Percentiles rank a stretch among this genome's conserved stretches.
Conservation (phyloP, 164 flowering plant species). For the Paratinospora sagittata region DNA sequence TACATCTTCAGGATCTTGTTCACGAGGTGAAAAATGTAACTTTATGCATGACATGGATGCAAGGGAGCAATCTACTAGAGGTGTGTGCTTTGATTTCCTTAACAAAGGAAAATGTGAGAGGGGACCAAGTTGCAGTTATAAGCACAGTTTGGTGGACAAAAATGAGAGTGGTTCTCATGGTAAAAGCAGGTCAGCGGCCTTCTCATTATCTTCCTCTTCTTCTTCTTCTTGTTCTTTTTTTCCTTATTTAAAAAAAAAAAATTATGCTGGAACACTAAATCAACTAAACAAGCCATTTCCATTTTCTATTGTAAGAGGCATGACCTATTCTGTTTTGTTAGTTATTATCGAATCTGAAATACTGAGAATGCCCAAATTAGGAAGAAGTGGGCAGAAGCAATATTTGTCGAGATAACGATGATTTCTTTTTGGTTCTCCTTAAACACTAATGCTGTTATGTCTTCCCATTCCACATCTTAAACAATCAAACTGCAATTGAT, state of each 20-base stretch:
- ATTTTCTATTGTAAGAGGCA: not conserved
- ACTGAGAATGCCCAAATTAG: not conserved
- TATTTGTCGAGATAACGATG: not conserved
- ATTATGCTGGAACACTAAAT: not conserved
- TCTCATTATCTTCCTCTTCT: not conserved
- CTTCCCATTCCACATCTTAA: not conserved
- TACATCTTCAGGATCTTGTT: conserved; percentile 78
- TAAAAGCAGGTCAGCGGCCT: conserved; percentile 47
- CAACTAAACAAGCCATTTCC: not conserved
- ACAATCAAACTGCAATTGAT: not conserved
- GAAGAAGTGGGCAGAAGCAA: not conserved
- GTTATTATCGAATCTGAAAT: not conserved
- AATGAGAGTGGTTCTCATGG: conserved; percentile 31
- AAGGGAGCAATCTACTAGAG: conserved; percentile 60
- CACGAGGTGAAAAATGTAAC: conserved; percentile 65
- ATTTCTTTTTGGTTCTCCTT: not conserved
- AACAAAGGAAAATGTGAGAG: conserved; percentile 91
- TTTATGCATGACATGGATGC: conserved; percentile 71
- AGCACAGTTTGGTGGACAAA: conserved; percentile 63
- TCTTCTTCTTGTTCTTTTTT: too few species aligned
- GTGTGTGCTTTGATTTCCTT: conserved; percentile 90
- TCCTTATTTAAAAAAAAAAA: too few species aligned
- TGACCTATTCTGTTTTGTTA: not conserved
- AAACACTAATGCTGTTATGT: not conserved
- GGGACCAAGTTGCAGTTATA: conserved; percentile 80